These are phyloP conservation scores for Dalbergia oliveri DNA, from an alignment of 306 rosid species.

Conservation along the genomic window DNA sequence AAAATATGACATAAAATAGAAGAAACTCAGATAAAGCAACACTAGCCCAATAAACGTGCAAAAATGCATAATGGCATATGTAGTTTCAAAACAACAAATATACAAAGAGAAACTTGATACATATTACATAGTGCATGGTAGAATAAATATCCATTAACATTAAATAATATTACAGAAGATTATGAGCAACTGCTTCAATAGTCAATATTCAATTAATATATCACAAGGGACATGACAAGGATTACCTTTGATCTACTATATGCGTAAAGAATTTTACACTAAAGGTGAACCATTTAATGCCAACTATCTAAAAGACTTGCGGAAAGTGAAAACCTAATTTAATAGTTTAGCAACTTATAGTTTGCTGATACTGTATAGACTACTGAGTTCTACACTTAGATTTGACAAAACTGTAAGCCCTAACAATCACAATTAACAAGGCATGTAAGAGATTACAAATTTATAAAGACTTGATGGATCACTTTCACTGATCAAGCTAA, in stretches of 20 bases:
- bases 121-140: background rate
- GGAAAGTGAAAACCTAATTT: slow-evolving; percentile 6
- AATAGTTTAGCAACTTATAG: background rate
- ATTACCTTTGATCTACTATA: slow-evolving; percentile 5
- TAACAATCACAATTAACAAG: slow-evolving; percentile 11
- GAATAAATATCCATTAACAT: background rate
- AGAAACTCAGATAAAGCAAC: slow-evolving; percentile 30
- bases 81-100: background rate
- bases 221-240: background rate
- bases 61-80: slow-evolving; percentile 18
- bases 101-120: background rate
- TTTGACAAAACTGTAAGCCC: background rate
- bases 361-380: slow-evolving; percentile 3
- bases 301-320: background rate
- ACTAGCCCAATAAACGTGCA: slow-evolving; percentile 6
- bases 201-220: background rate
- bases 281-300: background rate
- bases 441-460: slow-evolving; percentile 6
- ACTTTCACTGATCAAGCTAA: slow-evolving; percentile 26
- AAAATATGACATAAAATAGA: slow-evolving; percentile 42
- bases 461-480: slow-evolving; percentile 13
- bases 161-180: slow-evolving; percentile 5
- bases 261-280: slow-evolving; percentile 7
- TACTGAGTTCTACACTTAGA: background rate
- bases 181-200: background rate